These are phyloP conservation scores for Physcomitrium patens DNA, from an alignment of 225 moss, liverwort and hornwort species.

Conservation along the genomic window DNA sequence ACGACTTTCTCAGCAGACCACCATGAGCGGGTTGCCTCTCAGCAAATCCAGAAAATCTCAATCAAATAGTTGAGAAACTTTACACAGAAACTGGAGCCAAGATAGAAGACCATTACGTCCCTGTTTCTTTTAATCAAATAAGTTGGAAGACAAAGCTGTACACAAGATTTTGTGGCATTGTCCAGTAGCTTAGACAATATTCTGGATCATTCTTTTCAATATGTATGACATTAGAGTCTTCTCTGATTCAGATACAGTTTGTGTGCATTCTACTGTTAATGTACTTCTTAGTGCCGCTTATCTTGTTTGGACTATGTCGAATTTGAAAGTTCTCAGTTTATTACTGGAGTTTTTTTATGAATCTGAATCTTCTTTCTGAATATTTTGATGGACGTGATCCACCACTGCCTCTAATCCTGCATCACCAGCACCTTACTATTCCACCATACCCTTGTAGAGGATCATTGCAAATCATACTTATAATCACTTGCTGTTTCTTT, in stretches of 20 bases:
- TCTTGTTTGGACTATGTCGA: constrained; percentile 2
- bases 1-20: not conserved
- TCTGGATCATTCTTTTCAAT: constrained; percentile 29
- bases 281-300: constrained; percentile 12
- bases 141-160: constrained; percentile 35
- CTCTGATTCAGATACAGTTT: constrained; percentile 31
- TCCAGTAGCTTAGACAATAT: constrained; percentile 35
- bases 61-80: constrained; percentile 48
- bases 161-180: constrained; percentile 20
- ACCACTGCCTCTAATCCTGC: no score
- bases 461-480: no score
- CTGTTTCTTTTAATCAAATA: constrained; percentile 26
- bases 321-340: constrained; percentile 11
- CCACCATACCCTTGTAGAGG: no score
- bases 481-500: no score
- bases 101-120: constrained; percentile 27
- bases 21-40: not conserved
- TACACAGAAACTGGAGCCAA: constrained; percentile 46
- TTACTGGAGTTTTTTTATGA: not conserved
- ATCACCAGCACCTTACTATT: no score
- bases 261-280: constrained; percentile 31
- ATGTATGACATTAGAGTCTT: constrained; percentile 36
- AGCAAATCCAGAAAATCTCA: constrained; percentile 52
- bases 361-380: not conserved
- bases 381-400: not conserved